phyloP scores from a whole-genome alignment of 805 yeast species.

The Starmerella gropengiesseri region DNA sequence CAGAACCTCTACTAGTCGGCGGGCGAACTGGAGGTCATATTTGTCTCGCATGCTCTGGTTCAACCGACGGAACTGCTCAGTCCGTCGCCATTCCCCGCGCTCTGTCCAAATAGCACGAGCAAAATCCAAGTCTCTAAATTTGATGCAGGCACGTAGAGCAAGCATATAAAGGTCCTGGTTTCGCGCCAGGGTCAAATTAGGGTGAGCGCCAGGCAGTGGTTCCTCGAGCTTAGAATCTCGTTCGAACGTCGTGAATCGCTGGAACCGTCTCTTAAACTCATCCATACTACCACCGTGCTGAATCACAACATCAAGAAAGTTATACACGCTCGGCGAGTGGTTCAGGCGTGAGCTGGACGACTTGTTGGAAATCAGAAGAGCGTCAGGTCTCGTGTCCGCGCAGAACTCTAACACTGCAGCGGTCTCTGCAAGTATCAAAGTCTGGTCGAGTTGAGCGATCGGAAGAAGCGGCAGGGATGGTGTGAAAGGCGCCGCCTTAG shows the following conservation, averaged over 20 bases:
- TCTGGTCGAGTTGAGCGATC: slow-evolving; percentile 33
- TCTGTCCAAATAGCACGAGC: slow-evolving; percentile 66
- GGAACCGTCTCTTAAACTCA: slow-evolving; percentile 32
- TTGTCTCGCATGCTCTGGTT: slow-evolving; percentile 32
- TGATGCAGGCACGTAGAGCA: slow-evolving; percentile 56
- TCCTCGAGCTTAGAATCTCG: slow-evolving; percentile 1
- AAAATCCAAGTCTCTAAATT: slow-evolving; percentile 42
- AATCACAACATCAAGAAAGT: slow-evolving; percentile 42
- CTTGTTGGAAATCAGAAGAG: slow-evolving; percentile 33
- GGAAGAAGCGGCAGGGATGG: slow-evolving; percentile 63
- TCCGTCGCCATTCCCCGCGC: slow-evolving; percentile 61
- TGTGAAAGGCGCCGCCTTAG: slow-evolving; percentile 5
- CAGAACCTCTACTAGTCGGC: slow-evolving; percentile 52
- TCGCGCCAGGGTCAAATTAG: slow-evolving; percentile 24
- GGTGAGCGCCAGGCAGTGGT: neutral
- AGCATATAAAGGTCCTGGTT: slow-evolving; percentile 45
- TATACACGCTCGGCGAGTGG: slow-evolving; percentile 16
- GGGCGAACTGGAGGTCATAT: slow-evolving; percentile 60
- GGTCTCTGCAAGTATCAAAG: slow-evolving; percentile 55
- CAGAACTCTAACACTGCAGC: slow-evolving; percentile 62
- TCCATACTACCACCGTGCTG: slow-evolving; percentile 29
- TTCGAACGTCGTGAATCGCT: slow-evolving; percentile 23
- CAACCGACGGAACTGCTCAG: slow-evolving; percentile 39
- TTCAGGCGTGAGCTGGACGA: slow-evolving; percentile 29
- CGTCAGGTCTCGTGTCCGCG: slow-evolving; percentile 35